Percentiles rank a stretch among this genome's conserved stretches.
phyloP scores from a whole-genome alignment of 2,329 filamentous ascomycete species.

The Chalara sp. region DNA sequence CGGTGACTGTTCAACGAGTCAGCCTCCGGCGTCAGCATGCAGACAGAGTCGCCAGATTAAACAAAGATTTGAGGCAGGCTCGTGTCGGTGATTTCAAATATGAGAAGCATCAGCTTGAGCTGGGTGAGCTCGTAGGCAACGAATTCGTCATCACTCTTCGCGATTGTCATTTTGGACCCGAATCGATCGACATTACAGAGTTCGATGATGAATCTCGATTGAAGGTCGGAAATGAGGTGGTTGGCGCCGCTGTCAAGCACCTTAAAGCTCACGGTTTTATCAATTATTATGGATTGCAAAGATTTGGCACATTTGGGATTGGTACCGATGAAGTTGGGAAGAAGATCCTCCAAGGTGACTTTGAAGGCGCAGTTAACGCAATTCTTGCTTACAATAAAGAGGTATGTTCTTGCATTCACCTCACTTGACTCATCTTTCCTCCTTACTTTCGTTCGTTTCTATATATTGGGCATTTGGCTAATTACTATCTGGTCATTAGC shows the following conservation, averaged over 20 bases:
- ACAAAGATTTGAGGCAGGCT: constrained; percentile 51
- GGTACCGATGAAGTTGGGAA: constrained; percentile 82
- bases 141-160: constrained; percentile 90
- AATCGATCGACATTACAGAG: constrained; percentile 27
- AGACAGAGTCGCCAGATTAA: constrained; percentile 59
- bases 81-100: constrained; percentile 78
- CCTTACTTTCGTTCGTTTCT: too few relatives aligned
- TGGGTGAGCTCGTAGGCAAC: constrained; percentile 83
- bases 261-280: constrained; percentile 76
- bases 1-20: constrained; percentile 61
- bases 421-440: too few relatives aligned
- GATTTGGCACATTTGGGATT: constrained; percentile 82
- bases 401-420: constrained; percentile 36
- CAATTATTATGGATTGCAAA: constrained; percentile 97
- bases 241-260: constrained; percentile 55
- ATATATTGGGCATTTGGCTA: too few relatives aligned
- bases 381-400: constrained; percentile 68
- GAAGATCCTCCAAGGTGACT: constrained; percentile 76
- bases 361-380: constrained; percentile 70
- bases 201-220: constrained; percentile 41
- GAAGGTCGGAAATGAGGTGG: constrained; percentile 38
- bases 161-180: constrained; percentile 60
- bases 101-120: constrained; percentile 60
- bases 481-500: too few relatives aligned
- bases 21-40: constrained; percentile 53